Conservation (phyloP, 2,329 filamentous ascomycete genomes). For the Sclerotinia subarctica region DNA sequence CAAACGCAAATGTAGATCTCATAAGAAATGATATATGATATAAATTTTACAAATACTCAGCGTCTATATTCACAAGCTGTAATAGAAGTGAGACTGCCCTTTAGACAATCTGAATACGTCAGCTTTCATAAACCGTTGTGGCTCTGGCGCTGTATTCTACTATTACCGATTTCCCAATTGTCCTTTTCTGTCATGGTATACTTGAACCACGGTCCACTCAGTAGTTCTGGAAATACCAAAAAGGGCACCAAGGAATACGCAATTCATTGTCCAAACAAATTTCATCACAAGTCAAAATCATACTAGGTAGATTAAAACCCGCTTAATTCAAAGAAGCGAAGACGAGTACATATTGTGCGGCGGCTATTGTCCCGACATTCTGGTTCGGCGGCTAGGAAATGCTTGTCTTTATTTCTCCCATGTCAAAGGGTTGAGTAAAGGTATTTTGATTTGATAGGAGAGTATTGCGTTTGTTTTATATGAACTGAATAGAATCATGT, state of each 20-base stretch:
- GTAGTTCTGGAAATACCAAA: background rate
- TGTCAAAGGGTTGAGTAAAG: background rate
- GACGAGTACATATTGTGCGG: background rate
- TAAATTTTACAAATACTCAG: background rate
- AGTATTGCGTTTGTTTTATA: too few species aligned
- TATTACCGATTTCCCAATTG: background rate
- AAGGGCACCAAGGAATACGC: background rate
- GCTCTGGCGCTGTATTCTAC: background rate
- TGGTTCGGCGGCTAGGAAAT: background rate
- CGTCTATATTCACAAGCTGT: background rate
- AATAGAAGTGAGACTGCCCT: background rate
- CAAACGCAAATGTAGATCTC: background rate
- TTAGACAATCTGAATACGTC: background rate
- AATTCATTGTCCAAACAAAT: too few species aligned
- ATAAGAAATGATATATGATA: background rate
- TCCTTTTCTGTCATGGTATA: background rate
- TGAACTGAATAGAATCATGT: background rate
- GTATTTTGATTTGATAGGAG: background rate
- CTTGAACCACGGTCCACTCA: too few species aligned
- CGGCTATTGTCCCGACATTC: background rate
- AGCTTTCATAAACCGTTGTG: background rate
- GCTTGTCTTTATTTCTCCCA: background rate
- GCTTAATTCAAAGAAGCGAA: background rate
- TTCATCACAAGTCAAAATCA: too few species aligned
- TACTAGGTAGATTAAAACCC: background rate